A percentile compares a stretch with the other conserved stretches of the same genome.
Conservation (phyloP, 179 eudicot species). For the Camellia oleifera region DNA sequence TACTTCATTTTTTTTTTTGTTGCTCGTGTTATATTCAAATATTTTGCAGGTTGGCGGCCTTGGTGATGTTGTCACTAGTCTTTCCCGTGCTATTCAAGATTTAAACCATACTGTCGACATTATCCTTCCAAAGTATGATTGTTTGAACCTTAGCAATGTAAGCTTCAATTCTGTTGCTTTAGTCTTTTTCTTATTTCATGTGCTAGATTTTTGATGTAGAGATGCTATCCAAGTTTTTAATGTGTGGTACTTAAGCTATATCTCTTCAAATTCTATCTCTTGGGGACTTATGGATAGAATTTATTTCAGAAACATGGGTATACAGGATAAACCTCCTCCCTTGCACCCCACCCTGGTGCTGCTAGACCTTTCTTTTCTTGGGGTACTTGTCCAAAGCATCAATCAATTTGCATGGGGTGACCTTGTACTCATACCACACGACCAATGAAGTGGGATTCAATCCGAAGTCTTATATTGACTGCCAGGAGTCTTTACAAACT, state of each 20-base stretch:
- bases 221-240: background rate
- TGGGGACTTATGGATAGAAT: background rate
- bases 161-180: conserved; percentile 40
- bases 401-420: background rate
- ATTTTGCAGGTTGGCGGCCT: conserved; percentile 94
- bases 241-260: background rate
- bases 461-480: background rate
- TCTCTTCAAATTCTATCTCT: background rate
- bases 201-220: background rate
- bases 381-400: background rate
- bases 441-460: background rate
- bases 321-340: background rate
- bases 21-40: conserved; percentile 9
- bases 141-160: conserved; percentile 79
- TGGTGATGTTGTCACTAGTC: conserved; percentile 98
- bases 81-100: conserved; percentile 98
- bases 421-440: background rate
- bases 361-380: background rate
- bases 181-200: conserved; percentile 9
- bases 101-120: conserved; percentile 86
- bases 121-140: conserved; percentile 90
- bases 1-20: background rate
- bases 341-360: too few relatives aligned
- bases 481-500: background rate
- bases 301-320: background rate